phyloP scores from a whole-genome alignment of 2,329 filamentous ascomycete genomes.

The Helicocarpus griseus region DNA sequence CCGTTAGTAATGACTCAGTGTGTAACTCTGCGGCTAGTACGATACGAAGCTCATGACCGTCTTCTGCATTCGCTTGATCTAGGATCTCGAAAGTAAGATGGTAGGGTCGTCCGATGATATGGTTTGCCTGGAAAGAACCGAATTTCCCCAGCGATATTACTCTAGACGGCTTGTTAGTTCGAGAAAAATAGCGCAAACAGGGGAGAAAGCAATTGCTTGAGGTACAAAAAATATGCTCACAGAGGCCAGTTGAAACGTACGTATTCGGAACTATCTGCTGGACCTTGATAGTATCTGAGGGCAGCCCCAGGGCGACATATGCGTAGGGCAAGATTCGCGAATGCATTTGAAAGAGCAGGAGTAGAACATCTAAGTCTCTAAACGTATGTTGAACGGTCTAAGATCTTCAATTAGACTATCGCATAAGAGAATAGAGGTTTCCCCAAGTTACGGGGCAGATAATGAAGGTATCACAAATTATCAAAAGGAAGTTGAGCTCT shows the following conservation, averaged over 20 bases:
- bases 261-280: constrained; percentile 53
- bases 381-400: no score
- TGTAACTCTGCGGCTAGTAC: constrained; percentile 76
- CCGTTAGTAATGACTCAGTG: constrained; percentile 57
- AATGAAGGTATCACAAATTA: no score
- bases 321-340: constrained; percentile 29
- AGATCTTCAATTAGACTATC: no score
- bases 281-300: constrained; percentile 50
- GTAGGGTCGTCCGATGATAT: constrained; percentile 83
- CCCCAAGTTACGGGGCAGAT: no score
- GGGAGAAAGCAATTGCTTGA: constrained; percentile 4
- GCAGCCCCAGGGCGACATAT: constrained; percentile 29
- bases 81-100: constrained; percentile 84
- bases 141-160: constrained; percentile 87
- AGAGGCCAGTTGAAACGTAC: constrained; percentile 41
- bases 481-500: no score
- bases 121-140: constrained; percentile 78
- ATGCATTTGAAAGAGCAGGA: constrained; percentile 31
- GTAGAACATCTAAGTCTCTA: no score
- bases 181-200: constrained; percentile 18
- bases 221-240: constrained; percentile 14
- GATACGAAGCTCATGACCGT: constrained; percentile 59
- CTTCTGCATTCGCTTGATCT: constrained; percentile 56
- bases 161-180: constrained; percentile 39
- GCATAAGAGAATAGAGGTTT: no score